Base-by-base conservation (phyloP, 2,329 filamentous ascomycete genomes). In the Polychaeton citri region DNA sequence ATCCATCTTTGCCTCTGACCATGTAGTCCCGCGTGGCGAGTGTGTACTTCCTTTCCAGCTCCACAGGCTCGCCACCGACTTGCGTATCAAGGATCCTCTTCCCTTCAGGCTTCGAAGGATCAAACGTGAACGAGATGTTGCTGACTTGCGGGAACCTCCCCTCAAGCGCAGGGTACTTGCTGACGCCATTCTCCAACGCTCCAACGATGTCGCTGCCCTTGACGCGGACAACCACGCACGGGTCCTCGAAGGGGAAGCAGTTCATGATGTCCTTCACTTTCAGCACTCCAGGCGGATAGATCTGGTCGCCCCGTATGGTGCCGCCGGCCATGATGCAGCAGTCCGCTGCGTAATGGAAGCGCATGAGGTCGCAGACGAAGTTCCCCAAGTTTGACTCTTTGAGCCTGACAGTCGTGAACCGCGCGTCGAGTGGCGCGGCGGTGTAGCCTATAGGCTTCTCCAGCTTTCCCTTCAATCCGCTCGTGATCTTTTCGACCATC, bases 311-410 rank as follows among this genome's bases (percentile, higher is more conserved):
- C 10, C 86, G 74, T 36, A 93, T 84, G 0, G 86, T 93, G 0
- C 86, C 86, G 0, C 81, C 72, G 0, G 82, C 84, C 77, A 93
- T 90, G 43, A 93, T 68, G 19, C 76, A 74, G 52, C 84, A 92
- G 48, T 94, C 87, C 0, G 82, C 77, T 4, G 68, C 62, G 54
- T 94, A 85, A 53, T 92, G 80, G 42, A 76, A 76, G 6, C 84
- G 73, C 84, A 94, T 93, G 17, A 95, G 70, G 53, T 95, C 86
- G 58, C 82, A 90, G 3, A 93, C 80, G 55, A 92, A 92, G 58
- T 94, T 94, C 1, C 81, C 85, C 10, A 92, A 63, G 51, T 94
- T 95, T 37, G 80, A 85, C 58, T 94, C 86, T 32, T 64, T 68
- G 15, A 74, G 64, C 8, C 86, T 70, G 0, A 93, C 83, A 0